Conservation (phyloP, 371 early-diverging fungal species). For the Mortierella polycephala region DNA sequence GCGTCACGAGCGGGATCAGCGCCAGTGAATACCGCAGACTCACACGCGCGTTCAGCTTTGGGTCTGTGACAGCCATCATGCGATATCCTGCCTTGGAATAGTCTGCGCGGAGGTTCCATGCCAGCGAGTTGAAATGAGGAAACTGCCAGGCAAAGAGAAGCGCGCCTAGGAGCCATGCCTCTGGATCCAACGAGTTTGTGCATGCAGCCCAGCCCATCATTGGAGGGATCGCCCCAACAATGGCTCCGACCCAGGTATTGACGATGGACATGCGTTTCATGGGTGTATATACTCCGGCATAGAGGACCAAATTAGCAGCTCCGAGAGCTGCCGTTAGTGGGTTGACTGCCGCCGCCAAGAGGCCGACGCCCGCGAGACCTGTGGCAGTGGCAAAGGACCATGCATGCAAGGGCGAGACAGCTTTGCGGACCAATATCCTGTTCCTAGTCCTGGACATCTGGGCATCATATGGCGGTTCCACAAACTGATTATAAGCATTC, state of each 20-base stretch:
- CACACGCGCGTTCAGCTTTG: conserved; percentile 89
- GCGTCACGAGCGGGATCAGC: conserved; percentile 83
- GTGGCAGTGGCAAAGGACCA: conserved; percentile 79
- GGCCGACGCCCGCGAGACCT: conserved; percentile 77
- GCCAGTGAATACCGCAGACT: conserved; percentile 85
- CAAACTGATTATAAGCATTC: conserved; percentile 96
- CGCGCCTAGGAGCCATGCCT: conserved; percentile 83
- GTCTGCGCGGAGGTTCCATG: conserved; percentile 92
- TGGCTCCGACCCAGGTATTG: conserved; percentile 96
- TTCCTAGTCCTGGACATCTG: conserved; percentile 96
- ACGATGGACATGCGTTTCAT: conserved; percentile 92
- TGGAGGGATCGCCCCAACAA: conserved; percentile 98
- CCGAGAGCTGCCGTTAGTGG: conserved; percentile 88
- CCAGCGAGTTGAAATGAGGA: conserved; percentile 96
- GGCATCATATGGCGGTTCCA: conserved; percentile 95
- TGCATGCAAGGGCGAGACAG: conserved; percentile 87
- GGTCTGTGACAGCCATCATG: conserved; percentile 94
- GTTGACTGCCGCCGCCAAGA: conserved; percentile 83
- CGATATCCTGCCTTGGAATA: conserved; percentile 97
- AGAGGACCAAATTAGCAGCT: conserved; percentile 86
- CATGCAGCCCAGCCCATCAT: conserved; percentile 97
- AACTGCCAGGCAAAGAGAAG: conserved; percentile 97
- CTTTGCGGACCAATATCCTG: conserved; percentile 86
- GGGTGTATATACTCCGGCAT: conserved; percentile 92
- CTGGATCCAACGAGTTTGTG: conserved; percentile 80